Percentiles rank a stretch among this genome's conserved stretches.
Evolutionary conservation across 2,329 filamentous ascomycete genomes (phyloP).

Genomic region (Cladosporium colombiae): DNA sequence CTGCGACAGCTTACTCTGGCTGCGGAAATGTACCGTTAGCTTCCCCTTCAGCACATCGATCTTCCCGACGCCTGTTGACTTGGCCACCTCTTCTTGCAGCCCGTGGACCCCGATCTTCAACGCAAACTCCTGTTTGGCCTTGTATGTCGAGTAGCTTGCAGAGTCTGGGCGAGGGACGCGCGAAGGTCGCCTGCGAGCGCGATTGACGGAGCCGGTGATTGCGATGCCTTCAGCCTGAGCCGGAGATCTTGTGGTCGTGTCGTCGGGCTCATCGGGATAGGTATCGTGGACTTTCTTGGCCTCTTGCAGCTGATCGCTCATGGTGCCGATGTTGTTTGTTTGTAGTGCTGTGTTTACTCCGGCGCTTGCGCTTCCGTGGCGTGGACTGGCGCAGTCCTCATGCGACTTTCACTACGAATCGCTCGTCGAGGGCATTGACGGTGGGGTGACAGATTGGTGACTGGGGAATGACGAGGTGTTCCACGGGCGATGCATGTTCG

Average conservation of each 20-base stretch:
- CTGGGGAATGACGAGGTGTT: background rate
- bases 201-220: slow-evolving; percentile 30
- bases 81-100: slow-evolving; percentile 34
- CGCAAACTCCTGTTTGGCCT: slow-evolving; percentile 35
- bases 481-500: background rate
- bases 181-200: slow-evolving; percentile 37
- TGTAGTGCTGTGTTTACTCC: background rate
- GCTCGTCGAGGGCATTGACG: slow-evolving; percentile 9
- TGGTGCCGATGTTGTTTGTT: slow-evolving; percentile 15
- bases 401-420: background rate
- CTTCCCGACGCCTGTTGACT: slow-evolving; percentile 31
- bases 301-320: slow-evolving; percentile 27
- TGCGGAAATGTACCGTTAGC: slow-evolving; percentile 48
- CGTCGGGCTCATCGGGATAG: slow-evolving; percentile 23
- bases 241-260: slow-evolving; percentile 10
- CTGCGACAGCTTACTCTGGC: slow-evolving; percentile 97
- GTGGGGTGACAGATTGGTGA: background rate
- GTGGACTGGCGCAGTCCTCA: background rate
- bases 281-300: slow-evolving; percentile 32
- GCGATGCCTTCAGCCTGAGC: slow-evolving; percentile 22
- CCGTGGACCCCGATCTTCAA: slow-evolving; percentile 36
- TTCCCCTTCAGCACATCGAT: slow-evolving; percentile 31
- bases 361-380: background rate
- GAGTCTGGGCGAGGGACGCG: slow-evolving; percentile 37
- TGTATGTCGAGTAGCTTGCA: slow-evolving; percentile 35